phyloP scores from a whole-genome alignment of 1,139 yeast species.

The Yamadazyma triangularis region DNA sequence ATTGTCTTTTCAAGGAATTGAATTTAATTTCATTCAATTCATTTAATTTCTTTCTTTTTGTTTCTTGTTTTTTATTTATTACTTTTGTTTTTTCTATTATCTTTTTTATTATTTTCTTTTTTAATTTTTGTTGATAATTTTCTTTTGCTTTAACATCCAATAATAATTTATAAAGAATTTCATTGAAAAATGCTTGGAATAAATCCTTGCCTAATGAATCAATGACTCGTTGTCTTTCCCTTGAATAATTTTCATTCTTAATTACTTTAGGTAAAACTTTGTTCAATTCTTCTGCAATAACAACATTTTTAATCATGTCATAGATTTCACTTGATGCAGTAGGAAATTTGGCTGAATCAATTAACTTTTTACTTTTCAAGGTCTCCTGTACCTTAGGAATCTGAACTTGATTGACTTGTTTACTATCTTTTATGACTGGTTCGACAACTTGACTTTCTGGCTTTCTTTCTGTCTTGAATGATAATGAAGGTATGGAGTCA shows the following conservation, averaged over 20 bases:
- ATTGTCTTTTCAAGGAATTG: conserved; percentile 21
- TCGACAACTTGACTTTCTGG: too few species aligned
- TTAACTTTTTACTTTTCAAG: background rate
- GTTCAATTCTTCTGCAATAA: conserved; percentile 26
- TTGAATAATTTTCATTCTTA: conserved; percentile 15
- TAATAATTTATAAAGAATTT: conserved; percentile 40
- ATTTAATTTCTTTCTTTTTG: conserved; percentile 27
- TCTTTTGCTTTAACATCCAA: conserved; percentile 40
- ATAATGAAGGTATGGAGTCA: background rate
- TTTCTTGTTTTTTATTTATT: conserved; percentile 17
- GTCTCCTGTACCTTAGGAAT: background rate
- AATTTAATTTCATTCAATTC: conserved; percentile 40
- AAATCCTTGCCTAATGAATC: conserved; percentile 43
- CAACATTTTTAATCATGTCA: conserved; percentile 24
- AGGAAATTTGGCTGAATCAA: conserved; percentile 1
- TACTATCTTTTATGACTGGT: too few species aligned
- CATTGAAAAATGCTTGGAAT: conserved; percentile 57
- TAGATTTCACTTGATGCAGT: conserved; percentile 15
- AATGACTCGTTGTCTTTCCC: conserved; percentile 27
- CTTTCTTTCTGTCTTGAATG: background rate
- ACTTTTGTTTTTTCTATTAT: conserved; percentile 22
- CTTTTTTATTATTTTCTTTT: conserved; percentile 18
- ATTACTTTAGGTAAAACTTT: conserved; percentile 22
- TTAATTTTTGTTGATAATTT: conserved; percentile 20
- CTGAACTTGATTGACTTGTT: too few species aligned